Conservation (phyloP, 2,329 filamentous ascomycete genomes). For the Ophiocordyceps camponoti-saundersi region DNA sequence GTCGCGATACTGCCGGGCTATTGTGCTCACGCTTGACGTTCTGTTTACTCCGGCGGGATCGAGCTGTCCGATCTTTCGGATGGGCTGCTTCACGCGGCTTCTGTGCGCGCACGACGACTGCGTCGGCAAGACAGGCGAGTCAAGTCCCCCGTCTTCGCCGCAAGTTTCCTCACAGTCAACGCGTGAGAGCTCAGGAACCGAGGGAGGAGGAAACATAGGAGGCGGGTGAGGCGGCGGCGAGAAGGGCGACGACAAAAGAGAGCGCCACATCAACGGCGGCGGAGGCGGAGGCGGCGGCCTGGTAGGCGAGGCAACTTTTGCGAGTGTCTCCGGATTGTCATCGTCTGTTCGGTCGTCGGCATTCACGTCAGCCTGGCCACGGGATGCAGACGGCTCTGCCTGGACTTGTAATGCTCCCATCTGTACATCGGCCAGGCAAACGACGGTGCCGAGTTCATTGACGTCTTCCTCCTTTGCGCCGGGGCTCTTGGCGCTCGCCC, state of each 20-base stretch:
- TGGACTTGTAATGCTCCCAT: constrained; percentile 3
- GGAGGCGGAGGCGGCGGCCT: constrained; percentile 1
- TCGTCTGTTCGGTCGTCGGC: background rate
- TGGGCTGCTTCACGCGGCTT: constrained; percentile 33
- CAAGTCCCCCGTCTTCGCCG: background rate
- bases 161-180: background rate
- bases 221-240: background rate
- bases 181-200: constrained; percentile 11
- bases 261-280: background rate
- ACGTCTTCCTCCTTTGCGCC: constrained; percentile 9
- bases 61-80: constrained; percentile 30
- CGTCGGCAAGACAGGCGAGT: background rate
- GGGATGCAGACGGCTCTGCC: background rate
- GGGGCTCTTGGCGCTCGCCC: constrained; percentile 10
- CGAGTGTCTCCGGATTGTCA: background rate
- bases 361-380: background rate
- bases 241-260: background rate
- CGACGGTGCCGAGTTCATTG: constrained; percentile 4
- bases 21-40: constrained; percentile 25
- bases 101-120: constrained; percentile 15
- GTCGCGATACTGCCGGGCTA: constrained; percentile 33
- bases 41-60: constrained; percentile 18
- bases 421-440: constrained; percentile 3
- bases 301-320: background rate
- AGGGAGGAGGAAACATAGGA: background rate